Evolutionary conservation across 225 moss, liverwort and hornwort genomes (phyloP), one percentile per base, ranked within the genome.

Genomic region (Marchantia paleacea): DNA sequence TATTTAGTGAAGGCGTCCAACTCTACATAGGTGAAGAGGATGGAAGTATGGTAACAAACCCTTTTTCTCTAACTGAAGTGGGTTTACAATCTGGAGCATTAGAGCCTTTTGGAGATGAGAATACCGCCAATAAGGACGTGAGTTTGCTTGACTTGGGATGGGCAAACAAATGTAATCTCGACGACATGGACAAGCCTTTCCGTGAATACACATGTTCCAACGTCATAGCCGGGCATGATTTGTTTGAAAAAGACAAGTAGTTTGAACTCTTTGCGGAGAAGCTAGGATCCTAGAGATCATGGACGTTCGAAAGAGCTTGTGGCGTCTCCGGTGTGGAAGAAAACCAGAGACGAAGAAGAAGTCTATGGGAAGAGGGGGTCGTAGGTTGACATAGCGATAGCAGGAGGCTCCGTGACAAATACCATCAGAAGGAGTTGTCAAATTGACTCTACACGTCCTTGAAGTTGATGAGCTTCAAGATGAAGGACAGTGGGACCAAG

Each of bases 161-260:
- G 89, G 84, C 82, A 64, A 83, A 86, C 69, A 89, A 86, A 7
- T 83, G 80, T 72, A 85, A 80, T 69, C 77, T 89, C 65, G 86
- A 89, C 66, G 89, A 89, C 50, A 86, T 89, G 86, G 89, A 89
- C 78, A 89, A 83, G 79, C 73, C 86, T 52, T 89, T 89, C 70
- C 75, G 89, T 22, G 71, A 71, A 15, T 50, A 48, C n/a, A 49
- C 29, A 3, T 48, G 48, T 50, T 7, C 71, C 18, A 29, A 48
- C 48, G 22, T 71, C 8, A 19, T 48, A 47, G 71, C 16, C 20
- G 20, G 20, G 71, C 71, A n/a, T 6, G 48, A 71, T 7, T 49
- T 22, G 71, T 7, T 0, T 39, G 20, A 50, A 3, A 10, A 48
- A 48, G 9, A 50, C 7, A 20, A 49, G 48, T 22, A 71, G 20